Evolutionary conservation across 345 rosid species (phyloP).

Genomic region (Salix purpurea): DNA sequence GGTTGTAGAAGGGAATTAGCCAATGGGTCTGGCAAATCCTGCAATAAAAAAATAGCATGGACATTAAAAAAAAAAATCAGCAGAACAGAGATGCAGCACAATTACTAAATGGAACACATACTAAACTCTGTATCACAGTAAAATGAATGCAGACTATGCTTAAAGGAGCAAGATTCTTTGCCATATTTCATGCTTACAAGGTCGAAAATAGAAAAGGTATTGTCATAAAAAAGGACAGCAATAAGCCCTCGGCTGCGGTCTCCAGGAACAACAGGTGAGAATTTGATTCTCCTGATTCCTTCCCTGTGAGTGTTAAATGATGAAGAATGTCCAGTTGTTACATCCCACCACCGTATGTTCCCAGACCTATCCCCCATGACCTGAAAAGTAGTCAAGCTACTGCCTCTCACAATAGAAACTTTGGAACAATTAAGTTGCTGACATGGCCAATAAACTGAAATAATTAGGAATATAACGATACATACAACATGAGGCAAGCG

Average conservation of each 20-base stretch:
- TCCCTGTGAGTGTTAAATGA: slow-evolving; percentile 87
- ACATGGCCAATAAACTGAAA: slow-evolving; percentile 8
- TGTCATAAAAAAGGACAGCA: slow-evolving; percentile 91
- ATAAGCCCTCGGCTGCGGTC: slow-evolving; percentile 92
- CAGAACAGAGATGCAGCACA: background rate
- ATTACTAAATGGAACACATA: background rate
- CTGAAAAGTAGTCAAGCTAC: slow-evolving; percentile 37
- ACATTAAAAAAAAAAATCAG: background rate
- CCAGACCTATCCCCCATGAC: slow-evolving; percentile 81
- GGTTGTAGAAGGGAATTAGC: slow-evolving; percentile 96
- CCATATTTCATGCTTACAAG: slow-evolving; percentile 56
- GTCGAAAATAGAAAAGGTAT: slow-evolving; percentile 88
- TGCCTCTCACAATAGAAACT: slow-evolving; percentile 14
- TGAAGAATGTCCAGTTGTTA: slow-evolving; percentile 91
- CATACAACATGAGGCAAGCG: slow-evolving; percentile 96
- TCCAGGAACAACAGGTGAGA: slow-evolving; percentile 92
- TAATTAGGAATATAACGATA: slow-evolving; percentile 13
- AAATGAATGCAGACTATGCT: background rate
- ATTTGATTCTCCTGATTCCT: slow-evolving; percentile 88
- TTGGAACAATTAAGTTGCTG: slow-evolving; percentile 13
- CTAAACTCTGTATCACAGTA: background rate
- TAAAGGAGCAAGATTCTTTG: background rate
- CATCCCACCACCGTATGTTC: slow-evolving; percentile 99
- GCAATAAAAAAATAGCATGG: slow-evolving; percentile 19
- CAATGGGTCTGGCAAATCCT: slow-evolving; percentile 92